A percentile compares a stretch with the other conserved stretches of the same genome.
These are phyloP conservation scores for Xenosphaeropsis pyriputrescens DNA, from an alignment of 2,329 filamentous ascomycete genomes.

Conservation along the genomic window DNA sequence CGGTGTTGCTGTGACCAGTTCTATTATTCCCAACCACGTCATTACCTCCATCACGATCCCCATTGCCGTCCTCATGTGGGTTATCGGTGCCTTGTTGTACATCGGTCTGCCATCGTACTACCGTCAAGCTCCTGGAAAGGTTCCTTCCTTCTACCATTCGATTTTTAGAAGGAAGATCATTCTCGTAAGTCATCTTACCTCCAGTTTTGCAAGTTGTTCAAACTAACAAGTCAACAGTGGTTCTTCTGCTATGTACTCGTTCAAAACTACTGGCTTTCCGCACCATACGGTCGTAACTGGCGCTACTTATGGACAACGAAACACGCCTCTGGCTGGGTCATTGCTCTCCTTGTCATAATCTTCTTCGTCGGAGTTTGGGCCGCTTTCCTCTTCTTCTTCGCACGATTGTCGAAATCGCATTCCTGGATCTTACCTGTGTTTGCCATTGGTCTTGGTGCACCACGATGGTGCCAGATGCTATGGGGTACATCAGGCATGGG, in stretches of 20 bases:
- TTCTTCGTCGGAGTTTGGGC: slow-evolving; percentile 41
- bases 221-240: slow-evolving; percentile 23
- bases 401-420: slow-evolving; percentile 40
- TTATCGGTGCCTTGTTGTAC: slow-evolving; percentile 36
- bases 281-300: slow-evolving; percentile 53
- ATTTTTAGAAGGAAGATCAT: slow-evolving; percentile 46
- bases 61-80: slow-evolving; percentile 38
- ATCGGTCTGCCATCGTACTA: slow-evolving; percentile 50
- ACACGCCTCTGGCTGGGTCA: slow-evolving; percentile 36
- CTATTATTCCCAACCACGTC: slow-evolving; percentile 1
- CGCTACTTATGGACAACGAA: slow-evolving; percentile 21
- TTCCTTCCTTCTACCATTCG: slow-evolving; percentile 48
- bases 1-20: slow-evolving; percentile 18
- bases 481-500: slow-evolving; percentile 47
- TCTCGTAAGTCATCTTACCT: slow-evolving; percentile 14
- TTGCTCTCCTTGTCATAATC: slow-evolving; percentile 36
- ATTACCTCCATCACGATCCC: slow-evolving; percentile 34
- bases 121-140: slow-evolving; percentile 42
- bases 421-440: slow-evolving; percentile 53
- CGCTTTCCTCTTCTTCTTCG: slow-evolving; percentile 31
- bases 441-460: slow-evolving; percentile 48
- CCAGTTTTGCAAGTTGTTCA: not conserved
- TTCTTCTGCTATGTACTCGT: slow-evolving; percentile 47
- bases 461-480: slow-evolving; percentile 51
- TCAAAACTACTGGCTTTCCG: slow-evolving; percentile 52